Conservation (phyloP, 495 filamentous ascomycete species). For the Xylaria acuta region DNA sequence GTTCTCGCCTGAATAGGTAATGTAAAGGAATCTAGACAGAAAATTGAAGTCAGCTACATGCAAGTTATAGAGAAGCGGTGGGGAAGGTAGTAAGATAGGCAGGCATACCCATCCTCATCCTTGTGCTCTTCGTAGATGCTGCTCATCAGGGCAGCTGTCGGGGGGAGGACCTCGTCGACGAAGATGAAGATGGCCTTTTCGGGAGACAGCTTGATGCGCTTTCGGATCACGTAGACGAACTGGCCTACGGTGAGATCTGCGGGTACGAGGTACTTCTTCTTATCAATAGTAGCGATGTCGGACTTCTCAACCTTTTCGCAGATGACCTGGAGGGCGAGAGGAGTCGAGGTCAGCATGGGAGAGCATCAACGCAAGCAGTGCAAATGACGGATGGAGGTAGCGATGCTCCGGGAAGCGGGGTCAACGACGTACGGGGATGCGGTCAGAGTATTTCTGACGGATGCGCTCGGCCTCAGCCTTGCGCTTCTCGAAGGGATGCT, state of each 20-base stretch:
- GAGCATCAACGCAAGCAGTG: neutral
- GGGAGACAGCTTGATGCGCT: constrained; percentile 98
- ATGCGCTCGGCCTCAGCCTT: constrained; percentile 99
- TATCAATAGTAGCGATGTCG: constrained; percentile 99
- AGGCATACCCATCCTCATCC: constrained; percentile 70
- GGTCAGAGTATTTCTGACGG: constrained; percentile 97
- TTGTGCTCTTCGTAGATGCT: constrained; percentile 99
- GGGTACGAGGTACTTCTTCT: constrained; percentile 99
- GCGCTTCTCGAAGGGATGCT: constrained; percentile 99
- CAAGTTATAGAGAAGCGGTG: neutral
- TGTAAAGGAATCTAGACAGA: constrained; percentile 53
- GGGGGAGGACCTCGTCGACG: constrained; percentile 97
- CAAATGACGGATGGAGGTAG: neutral
- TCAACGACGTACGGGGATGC: constrained; percentile 83
- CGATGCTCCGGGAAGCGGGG: neutral
- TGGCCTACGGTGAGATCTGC: constrained; percentile 98
- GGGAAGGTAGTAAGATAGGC: neutral
- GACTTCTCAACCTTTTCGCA: constrained; percentile 99
- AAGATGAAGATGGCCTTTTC: constrained; percentile 99
- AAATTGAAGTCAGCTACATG: constrained; percentile 36
- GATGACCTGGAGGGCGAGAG: constrained; percentile 71
- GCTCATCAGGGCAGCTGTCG: constrained; percentile 97
- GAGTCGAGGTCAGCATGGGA: constrained; percentile 8
- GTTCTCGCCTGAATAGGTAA: constrained; percentile 98
- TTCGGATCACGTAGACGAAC: constrained; percentile 99